These are phyloP conservation scores for Lentinula guzmanii DNA, from an alignment of 768 basidiomycete genomes.

Conservation along the genomic window DNA sequence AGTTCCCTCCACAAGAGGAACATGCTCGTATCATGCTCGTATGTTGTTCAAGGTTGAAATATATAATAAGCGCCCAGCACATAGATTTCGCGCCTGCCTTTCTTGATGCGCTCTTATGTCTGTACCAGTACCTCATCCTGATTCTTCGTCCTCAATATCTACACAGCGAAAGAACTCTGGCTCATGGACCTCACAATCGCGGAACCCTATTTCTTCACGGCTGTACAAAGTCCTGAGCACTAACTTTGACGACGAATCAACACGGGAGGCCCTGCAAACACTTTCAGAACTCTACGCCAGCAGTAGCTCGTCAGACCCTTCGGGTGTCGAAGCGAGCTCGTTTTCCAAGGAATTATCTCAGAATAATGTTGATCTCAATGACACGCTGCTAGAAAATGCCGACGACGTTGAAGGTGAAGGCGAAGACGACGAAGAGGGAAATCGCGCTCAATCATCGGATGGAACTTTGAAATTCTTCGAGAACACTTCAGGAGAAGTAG, in stretches of 20 bases:
- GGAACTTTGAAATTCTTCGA: conserved; percentile 21
- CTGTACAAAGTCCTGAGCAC: conserved; percentile 89
- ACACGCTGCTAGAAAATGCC: neutral
- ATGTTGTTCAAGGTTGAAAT: too few species aligned
- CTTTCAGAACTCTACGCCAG: conserved; percentile 72
- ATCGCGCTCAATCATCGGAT: conserved; percentile 9
- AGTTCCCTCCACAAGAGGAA: too few species aligned
- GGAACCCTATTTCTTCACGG: conserved; percentile 78
- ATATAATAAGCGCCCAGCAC: too few species aligned
- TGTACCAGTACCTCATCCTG: neutral
- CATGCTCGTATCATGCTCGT: too few species aligned
- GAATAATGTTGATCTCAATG: conserved; percentile 8
- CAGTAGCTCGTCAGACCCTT: conserved; percentile 11
- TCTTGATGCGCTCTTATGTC: neutral
- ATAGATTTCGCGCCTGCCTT: too few species aligned
- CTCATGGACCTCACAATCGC: conserved; percentile 22
- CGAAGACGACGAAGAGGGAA: conserved; percentile 27
- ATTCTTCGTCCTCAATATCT: neutral
- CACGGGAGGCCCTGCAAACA: conserved; percentile 75
- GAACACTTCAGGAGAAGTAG: conserved; percentile 51
- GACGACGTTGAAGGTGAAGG: conserved; percentile 6
- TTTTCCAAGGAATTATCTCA: conserved; percentile 26
- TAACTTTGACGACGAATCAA: conserved; percentile 71
- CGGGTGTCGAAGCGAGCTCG: neutral
- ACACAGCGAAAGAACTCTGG: neutral